Evolutionary conservation across 2,329 filamentous ascomycete species (phyloP).

Genomic region (Plenodomus lindquistii): DNA sequence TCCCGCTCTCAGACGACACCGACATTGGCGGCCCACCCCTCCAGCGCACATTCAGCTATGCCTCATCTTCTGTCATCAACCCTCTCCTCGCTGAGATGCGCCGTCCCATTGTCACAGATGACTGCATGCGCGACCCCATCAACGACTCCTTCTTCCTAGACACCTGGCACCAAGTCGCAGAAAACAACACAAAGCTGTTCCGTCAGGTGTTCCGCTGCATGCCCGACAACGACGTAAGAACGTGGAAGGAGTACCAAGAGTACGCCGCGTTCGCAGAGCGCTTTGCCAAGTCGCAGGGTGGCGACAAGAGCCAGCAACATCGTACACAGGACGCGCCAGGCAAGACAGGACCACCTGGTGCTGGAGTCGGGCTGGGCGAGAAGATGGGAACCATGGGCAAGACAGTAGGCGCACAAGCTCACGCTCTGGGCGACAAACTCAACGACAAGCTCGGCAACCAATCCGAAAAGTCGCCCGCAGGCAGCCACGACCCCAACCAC

Average conservation of each 20-base stretch:
- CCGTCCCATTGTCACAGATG: conserved; percentile 74
- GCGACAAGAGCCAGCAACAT: conserved; percentile 57
- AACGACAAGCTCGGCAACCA: conserved; percentile 31
- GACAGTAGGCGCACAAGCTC: conserved; percentile 27
- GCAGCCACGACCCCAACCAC: conserved; percentile 7
- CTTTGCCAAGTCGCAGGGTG: conserved; percentile 69
- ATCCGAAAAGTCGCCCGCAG: conserved; percentile 17
- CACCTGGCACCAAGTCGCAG: conserved; percentile 82
- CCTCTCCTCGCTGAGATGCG: conserved; percentile 67
- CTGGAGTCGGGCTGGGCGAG: conserved; percentile 28
- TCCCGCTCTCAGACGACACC: conserved; percentile 74
- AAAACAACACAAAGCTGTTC: conserved; percentile 95
- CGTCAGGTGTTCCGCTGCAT: conserved; percentile 94
- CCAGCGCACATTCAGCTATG: conserved; percentile 55
- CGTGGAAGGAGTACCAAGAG: conserved; percentile 91
- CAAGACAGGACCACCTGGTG: conserved; percentile 55
- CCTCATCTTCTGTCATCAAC: conserved; percentile 54
- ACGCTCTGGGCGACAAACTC: conserved; percentile 34
- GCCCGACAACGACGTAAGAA: conserved; percentile 92
- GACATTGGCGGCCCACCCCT: conserved; percentile 79
- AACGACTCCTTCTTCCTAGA: conserved; percentile 81
- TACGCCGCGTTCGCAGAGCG: conserved; percentile 75
- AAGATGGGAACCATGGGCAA: conserved; percentile 26
- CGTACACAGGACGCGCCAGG: conserved; percentile 53
- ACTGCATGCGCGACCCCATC: conserved; percentile 93